Percentiles rank a stretch among this genome's conserved stretches.
Conservation (phyloP, 805 yeast species). For the Metschnikowia cerradonensis region DNA sequence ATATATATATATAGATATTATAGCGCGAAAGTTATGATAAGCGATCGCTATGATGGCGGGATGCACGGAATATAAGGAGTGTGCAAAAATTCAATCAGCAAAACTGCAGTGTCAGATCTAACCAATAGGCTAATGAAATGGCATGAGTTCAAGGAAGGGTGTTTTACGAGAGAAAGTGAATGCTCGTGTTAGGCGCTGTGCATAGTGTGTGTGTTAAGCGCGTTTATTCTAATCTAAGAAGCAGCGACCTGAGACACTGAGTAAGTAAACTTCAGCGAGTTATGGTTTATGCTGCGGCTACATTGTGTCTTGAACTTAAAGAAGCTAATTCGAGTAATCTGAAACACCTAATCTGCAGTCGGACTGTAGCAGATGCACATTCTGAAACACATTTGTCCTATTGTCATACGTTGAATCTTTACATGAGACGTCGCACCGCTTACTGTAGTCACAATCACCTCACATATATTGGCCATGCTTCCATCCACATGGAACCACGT, state of each 20-base stretch:
- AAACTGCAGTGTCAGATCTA: not conserved
- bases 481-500: too few species aligned
- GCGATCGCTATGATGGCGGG: not conserved
- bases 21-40: not conserved
- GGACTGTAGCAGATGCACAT: not conserved
- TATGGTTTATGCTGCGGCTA: not conserved
- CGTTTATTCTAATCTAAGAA: not conserved
- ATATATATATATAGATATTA: not conserved
- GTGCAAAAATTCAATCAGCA: not conserved
- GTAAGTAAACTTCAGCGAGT: not conserved
- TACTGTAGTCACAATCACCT: too few species aligned
- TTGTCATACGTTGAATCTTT: too few species aligned
- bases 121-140: not conserved
- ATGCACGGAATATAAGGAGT: not conserved
- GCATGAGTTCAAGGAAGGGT: not conserved
- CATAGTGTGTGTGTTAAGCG: not conserved
- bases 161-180: not conserved
- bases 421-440: too few species aligned
- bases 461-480: too few species aligned
- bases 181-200: not conserved
- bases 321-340: too few species aligned
- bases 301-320: not conserved
- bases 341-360: not conserved
- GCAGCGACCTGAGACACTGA: not conserved
- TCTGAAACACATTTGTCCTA: not conserved